Evolutionary conservation across 2,329 filamentous ascomycete species (phyloP), one percentile per base, ranked within the genome.

Genomic region (Plectosphaerella sp.): DNA sequence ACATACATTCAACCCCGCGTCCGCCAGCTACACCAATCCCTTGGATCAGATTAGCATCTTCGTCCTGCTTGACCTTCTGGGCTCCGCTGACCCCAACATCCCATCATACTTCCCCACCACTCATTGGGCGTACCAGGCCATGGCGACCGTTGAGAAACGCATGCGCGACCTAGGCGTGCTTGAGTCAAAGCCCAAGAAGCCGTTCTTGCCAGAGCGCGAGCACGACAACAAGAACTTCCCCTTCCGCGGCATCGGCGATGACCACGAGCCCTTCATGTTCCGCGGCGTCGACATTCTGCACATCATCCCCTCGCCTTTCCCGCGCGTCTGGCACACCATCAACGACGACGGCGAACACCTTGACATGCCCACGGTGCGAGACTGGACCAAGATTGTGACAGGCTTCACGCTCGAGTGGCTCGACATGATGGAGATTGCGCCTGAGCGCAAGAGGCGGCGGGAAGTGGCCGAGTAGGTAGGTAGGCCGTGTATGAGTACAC

Each of bases 241-340:
- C 57, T 47, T 54, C 55, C 57, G 58, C 62, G 58, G 61, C 54
- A 82, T 96, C 10, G 78, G 85, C 57, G 94, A 99, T 65, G 94
- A 99, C 63, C 94, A 99, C 66, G 68, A 97, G 5, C 94, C 94
- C 1, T 99, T 99, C 62, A 84, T 97, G 78, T 74, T 74, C 36
- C 82, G 90, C 36, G 94, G 94, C 1, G 93, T 97, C 0, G 87
- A 95, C 25, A 79, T 97, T 15, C 69, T 99, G 53, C 94, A 99
- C 70, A 69, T 99, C 24, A 97, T 99, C 52, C 91, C 93, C 0
- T 78, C 76, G 4, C 87, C 87, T 0, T 97, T 97, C 65, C 92
- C 92, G 1, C 45, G 59, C 0, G 88, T 95, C 2, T 99, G 94
- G 94, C 94, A 99, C 71, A 87, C 77, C 1, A 83, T 91, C 62